A percentile compares a stretch with the other conserved stretches of the same genome.
phyloP scores from a whole-genome alignment of 2,329 filamentous ascomycete species.

The Trichophyton equinum region DNA sequence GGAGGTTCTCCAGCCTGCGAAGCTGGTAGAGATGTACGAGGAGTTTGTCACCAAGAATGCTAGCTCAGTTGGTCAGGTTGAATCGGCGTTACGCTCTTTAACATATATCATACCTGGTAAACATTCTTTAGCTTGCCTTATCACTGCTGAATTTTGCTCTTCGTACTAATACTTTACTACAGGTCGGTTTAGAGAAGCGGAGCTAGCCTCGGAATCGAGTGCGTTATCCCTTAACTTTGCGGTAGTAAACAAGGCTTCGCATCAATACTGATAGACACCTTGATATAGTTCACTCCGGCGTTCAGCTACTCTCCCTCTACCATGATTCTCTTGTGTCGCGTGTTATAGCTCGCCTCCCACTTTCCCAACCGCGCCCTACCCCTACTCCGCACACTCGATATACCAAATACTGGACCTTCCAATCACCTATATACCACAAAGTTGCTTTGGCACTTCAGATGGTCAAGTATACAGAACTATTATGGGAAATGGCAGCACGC shows the following conservation, averaged over 20 bases:
- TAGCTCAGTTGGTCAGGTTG: conserved; percentile 85
- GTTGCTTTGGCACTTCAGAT: conserved; percentile 75
- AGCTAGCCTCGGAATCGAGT: conserved; percentile 83
- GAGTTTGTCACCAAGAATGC: conserved; percentile 94
- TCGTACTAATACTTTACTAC: neutral
- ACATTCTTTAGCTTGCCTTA: neutral
- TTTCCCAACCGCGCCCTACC: conserved; percentile 37
- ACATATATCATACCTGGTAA: conserved; percentile 86
- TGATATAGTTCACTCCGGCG: conserved; percentile 58
- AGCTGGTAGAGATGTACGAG: conserved; percentile 31
- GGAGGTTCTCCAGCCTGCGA: conserved; percentile 25
- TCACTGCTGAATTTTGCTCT: too few relatives aligned
- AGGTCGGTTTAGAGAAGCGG: conserved; percentile 54
- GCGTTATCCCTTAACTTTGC: conserved; percentile 22
- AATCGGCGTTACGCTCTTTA: conserved; percentile 79
- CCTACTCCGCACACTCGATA: conserved; percentile 50
- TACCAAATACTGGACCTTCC: conserved; percentile 50
- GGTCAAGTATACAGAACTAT: conserved; percentile 83
- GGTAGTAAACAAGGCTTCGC: neutral
- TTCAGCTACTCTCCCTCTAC: conserved; percentile 83
- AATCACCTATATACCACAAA: conserved; percentile 60
- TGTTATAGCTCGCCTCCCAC: conserved; percentile 45
- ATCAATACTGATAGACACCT: conserved; percentile 13
- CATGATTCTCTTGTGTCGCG: conserved; percentile 76
- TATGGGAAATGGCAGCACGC: conserved; percentile 97